A percentile compares a stretch with the other conserved stretches of the same genome.
Conservation (phyloP, 805 yeast species). For the Metschnikowia arizonensis region DNA sequence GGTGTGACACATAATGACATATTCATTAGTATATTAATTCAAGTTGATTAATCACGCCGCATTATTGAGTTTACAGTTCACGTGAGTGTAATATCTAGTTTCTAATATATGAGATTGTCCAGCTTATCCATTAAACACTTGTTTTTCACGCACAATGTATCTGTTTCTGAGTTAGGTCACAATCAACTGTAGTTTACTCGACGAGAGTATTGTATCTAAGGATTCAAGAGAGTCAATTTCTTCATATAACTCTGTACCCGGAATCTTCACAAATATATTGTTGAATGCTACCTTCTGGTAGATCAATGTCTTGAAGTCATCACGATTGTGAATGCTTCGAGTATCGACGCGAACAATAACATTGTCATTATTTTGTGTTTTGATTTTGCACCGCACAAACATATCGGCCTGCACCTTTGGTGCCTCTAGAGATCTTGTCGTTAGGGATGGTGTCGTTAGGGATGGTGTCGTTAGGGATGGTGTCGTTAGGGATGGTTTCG, state of each 20-base stretch:
- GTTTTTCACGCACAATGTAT: not conserved
- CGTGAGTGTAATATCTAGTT: not conserved
- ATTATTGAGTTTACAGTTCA: not conserved
- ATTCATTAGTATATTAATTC: not conserved
- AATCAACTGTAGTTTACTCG: conserved; percentile 23
- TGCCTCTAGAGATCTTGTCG: not conserved
- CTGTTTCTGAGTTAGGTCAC: conserved; percentile 12
- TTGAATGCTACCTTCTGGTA: conserved; percentile 24
- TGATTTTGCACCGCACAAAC: conserved; percentile 25
- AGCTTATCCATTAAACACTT: not conserved
- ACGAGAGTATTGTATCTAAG: conserved; percentile 17
- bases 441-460: too few species aligned
- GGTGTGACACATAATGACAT: not conserved
- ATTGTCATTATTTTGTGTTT: conserved; percentile 25
- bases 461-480: too few species aligned
- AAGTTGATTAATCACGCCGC: too few species aligned
- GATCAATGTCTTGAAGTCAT: conserved; percentile 24
- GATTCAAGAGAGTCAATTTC: conserved; percentile 23
- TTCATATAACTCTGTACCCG: conserved; percentile 22
- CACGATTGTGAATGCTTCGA: conserved; percentile 7
- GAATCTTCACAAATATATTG: conserved; percentile 25
- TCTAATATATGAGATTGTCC: not conserved
- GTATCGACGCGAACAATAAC: conserved; percentile 26
- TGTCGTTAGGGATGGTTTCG: too few species aligned
- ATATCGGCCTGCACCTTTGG: conserved; percentile 1